Evolutionary conservation across 2,329 filamentous ascomycete species (phyloP), one percentile per base, ranked within the genome.

Genomic region (Beauveria brongniartii): DNA sequence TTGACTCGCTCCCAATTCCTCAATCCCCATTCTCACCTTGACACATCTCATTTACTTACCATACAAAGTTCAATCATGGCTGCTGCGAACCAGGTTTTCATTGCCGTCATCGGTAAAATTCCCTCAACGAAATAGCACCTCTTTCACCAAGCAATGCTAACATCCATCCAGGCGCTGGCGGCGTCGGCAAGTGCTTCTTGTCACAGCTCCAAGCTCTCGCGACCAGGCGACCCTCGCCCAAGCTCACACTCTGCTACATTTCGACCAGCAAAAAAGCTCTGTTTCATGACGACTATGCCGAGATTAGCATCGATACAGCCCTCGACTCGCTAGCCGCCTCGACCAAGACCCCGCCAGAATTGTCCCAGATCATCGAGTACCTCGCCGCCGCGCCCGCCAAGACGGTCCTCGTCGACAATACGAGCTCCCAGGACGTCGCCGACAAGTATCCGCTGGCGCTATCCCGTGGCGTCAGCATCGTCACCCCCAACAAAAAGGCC

Each of bases 401-500:
- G 71, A 86, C 89, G 48, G 81, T 99, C 50, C 80, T 99, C 34
- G 87, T 99, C 66, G 94, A 99, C 82, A 97, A 97, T 79, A 99
- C 94, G 57, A 95, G 90, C 75, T 92, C 91, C 67, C 88, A 93
- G 68, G 87, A 89, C 65, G 82, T 99, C 34, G 94, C 93, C 54
- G 84, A 90, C 63, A 77, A 84, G 34, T 99, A 99, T 75, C 92
- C 94, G 1, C 74, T 82, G 52, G 90, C 96, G 74, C 79, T 99
- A 63, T 82, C 84, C 69, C 84, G 86, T 65, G 93, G 92, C 14
- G 87, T 99, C 74, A 93, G 86, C 74, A 86, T 99, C 68, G 91
- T 97, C 30, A 99, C 94, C 1, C 92, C 94, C 48, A 99, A 97
- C 82, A 99, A 99, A 81, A 99, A 99, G 77, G 93, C 90, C 16